Conservation (phyloP, 495 filamentous ascomycete genomes). For the Aspergillus campestris region DNA sequence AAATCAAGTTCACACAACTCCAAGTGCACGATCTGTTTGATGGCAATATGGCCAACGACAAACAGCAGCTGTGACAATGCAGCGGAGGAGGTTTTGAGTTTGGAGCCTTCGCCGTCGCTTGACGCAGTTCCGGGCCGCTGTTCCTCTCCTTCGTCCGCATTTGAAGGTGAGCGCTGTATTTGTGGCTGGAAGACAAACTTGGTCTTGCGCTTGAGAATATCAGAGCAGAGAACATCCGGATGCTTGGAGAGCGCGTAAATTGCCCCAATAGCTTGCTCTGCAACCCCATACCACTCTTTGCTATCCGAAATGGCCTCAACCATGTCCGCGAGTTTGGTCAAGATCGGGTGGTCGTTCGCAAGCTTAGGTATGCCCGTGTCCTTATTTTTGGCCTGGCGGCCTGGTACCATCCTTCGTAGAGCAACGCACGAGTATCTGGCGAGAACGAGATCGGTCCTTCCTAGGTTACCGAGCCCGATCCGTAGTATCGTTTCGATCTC, state of each 20-base stretch:
- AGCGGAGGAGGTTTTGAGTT: conserved; percentile 44
- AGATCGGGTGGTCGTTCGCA: conserved; percentile 82
- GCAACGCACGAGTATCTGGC: conserved; percentile 95
- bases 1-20: conserved; percentile 96
- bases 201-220: conserved; percentile 82
- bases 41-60: conserved; percentile 90
- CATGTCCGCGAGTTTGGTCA: conserved; percentile 72
- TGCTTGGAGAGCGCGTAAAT: conserved; percentile 95
- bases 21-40: conserved; percentile 99
- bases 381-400: conserved; percentile 61
- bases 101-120: conserved; percentile 19
- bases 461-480: conserved; percentile 76
- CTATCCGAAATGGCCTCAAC: conserved; percentile 75
- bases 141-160: conserved; percentile 24
- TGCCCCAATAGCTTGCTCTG: conserved; percentile 91
- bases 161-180: conserved; percentile 25
- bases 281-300: conserved; percentile 97
- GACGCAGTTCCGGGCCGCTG: conserved; percentile 42
- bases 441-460: conserved; percentile 73
- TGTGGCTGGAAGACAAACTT: conserved; percentile 62
- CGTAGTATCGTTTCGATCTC: conserved; percentile 91
- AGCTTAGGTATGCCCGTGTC: conserved; percentile 70
- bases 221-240: conserved; percentile 87
- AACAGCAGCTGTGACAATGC: conserved; percentile 88
- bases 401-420: conserved; percentile 80